Conservation (phyloP, 352 stramenopile genomes). For the Globisporangium yorkense region DNA sequence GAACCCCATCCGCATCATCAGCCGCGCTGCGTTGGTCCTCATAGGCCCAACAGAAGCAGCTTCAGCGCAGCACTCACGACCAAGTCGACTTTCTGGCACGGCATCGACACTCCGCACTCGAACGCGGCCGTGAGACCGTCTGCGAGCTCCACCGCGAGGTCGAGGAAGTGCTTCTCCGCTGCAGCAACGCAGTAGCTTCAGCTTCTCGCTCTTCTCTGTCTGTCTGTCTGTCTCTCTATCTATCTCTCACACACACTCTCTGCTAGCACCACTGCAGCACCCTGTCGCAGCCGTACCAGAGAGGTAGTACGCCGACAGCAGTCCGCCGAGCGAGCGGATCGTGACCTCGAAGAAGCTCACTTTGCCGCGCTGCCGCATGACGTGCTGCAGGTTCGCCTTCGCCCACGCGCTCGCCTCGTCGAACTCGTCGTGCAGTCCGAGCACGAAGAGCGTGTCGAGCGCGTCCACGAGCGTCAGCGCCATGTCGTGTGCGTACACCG, state of each 20-base stretch:
- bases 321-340: slow-evolving; percentile 47
- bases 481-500: slow-evolving; percentile 50
- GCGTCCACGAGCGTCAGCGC: slow-evolving; percentile 56
- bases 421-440: slow-evolving; percentile 58
- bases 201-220: background rate
- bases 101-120: slow-evolving; percentile 22
- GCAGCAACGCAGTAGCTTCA: background rate
- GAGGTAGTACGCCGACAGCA: slow-evolving; percentile 50
- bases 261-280: background rate
- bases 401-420: slow-evolving; percentile 50
- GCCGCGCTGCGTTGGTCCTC: no score
- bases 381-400: slow-evolving; percentile 28
- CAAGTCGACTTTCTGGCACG: slow-evolving; percentile 34
- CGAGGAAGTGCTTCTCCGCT: slow-evolving; percentile 40
- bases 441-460: slow-evolving; percentile 64
- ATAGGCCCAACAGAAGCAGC: background rate
- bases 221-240: no score
- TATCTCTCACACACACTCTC: no score
- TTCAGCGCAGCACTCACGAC: slow-evolving; percentile 16
- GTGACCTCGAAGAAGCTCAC: slow-evolving; percentile 65
- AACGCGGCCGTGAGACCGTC: slow-evolving; percentile 28
- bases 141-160: slow-evolving; percentile 31
- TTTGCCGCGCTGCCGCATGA: slow-evolving; percentile 24
- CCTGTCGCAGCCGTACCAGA: slow-evolving; percentile 18
- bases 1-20: background rate